Evolutionary conservation across 306 rosid genomes (phyloP), one percentile per base, ranked within the genome.

Genomic region (Prinsepia uniflora): DNA sequence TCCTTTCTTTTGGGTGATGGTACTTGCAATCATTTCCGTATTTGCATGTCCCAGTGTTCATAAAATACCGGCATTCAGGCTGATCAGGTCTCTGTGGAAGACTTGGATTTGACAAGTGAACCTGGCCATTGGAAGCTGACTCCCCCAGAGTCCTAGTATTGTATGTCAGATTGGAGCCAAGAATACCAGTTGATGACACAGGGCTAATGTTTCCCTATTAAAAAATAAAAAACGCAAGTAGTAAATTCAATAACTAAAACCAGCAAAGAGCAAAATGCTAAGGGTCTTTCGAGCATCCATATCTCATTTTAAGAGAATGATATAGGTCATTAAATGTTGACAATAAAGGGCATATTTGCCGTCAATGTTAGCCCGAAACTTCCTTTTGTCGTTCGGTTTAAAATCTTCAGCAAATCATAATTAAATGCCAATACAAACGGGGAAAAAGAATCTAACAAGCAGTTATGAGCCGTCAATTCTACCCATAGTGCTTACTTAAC

Each of bases 31-130:
- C 92, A 69, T 84, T 73, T 78, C 98, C 98, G 78, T 88, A 90
- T 71, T 90, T 92, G 89, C 98, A 92, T 14, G 87, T 88, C 36
- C 96, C 98, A 11, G 87, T 92, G 84, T 66, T 86, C 90, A 90
- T 86, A 67, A 86, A 92, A 79, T 86, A 85, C 70, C 86, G 90
- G 72, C 98, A 92, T 79, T 90, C 92, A 3, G 96, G 98, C 71
- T 92, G 95, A 71, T 88, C 91, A 11, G 96, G 96, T 67, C 98
- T 83, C 78, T 92, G 92, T 0, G 96, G 96, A 56, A 90, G 92
- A 41, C 55, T 39, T 36, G 76, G 76, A 79, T 41, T 84, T 55
- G 86, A 48, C 68, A 71, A 74, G 20, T 72, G 74, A 53, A 72
- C 75, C 79, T 85, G 96, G 70, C 86, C 88, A 2, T 84, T 78